A percentile compares a stretch with the other conserved stretches of the same genome.
Conservation (phyloP, 257 asterid genomes). For the Fraxinus excelsior region DNA sequence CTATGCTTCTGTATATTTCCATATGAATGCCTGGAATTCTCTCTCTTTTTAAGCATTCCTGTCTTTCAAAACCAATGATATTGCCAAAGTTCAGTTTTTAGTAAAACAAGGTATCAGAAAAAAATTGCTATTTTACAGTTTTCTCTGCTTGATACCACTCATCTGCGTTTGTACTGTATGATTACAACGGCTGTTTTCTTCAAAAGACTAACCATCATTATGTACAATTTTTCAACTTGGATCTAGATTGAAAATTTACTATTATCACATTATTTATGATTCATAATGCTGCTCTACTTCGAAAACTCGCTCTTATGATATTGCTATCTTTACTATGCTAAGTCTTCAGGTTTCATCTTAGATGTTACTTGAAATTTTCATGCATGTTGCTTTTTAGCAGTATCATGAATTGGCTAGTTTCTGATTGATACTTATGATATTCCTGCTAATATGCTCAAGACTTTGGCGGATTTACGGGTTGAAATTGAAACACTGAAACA, state of each 20-base stretch:
- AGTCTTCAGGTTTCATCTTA: not conserved
- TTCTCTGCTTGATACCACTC: too few species aligned
- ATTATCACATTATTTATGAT: too few species aligned
- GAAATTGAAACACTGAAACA: slow-evolving; percentile 64
- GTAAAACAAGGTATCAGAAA: not conserved
- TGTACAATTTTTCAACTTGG: too few species aligned
- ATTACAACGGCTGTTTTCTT: too few species aligned
- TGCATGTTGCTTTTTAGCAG: not conserved
- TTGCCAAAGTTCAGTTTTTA: not conserved
- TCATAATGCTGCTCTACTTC: not conserved
- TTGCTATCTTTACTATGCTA: not conserved
- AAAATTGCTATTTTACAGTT: too few species aligned
- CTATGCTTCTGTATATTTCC: not conserved
- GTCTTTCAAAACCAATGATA: not conserved
- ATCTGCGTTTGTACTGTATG: too few species aligned
- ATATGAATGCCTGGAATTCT: not conserved
- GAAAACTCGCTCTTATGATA: not conserved
- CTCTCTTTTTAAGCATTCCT: not conserved
- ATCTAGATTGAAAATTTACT: too few species aligned
- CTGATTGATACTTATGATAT: slow-evolving; percentile 12
- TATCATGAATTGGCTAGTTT: slow-evolving; percentile 13
- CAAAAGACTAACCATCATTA: too few species aligned
- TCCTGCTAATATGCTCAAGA: slow-evolving; percentile 30
- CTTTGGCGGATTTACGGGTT: slow-evolving; percentile 42
- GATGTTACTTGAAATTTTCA: not conserved